Percentiles rank a stretch among this genome's conserved stretches.
These are phyloP conservation scores for Sisymbrium altissimum DNA, from an alignment of 345 rosid genomes.

Conservation along the genomic window DNA sequence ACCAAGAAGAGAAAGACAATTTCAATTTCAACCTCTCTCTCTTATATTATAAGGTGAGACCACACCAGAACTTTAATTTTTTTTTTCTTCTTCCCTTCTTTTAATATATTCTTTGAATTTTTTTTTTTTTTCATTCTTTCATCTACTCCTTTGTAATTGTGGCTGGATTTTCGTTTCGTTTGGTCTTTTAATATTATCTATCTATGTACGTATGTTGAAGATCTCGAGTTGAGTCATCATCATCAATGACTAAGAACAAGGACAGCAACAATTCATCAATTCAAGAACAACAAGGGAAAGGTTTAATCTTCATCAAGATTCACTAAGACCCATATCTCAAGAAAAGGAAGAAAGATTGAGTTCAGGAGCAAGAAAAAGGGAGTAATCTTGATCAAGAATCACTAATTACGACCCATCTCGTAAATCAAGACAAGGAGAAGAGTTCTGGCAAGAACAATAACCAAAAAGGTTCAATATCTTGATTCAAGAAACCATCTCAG, in stretches of 20 bases:
- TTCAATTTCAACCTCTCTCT: constrained; percentile 21
- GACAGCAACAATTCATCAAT: constrained; percentile 7
- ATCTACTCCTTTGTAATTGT: constrained; percentile 23
- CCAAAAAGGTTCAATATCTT: neutral
- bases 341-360: neutral
- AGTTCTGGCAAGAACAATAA: neutral
- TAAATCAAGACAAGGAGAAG: neutral
- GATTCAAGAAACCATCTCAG: neutral
- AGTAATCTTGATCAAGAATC: constrained; percentile 6
- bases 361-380: neutral
- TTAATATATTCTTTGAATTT: constrained; percentile 12
- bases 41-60: constrained; percentile 35
- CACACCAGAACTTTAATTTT: constrained; percentile 34
- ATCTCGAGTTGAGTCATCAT: constrained; percentile 32
- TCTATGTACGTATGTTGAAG: constrained; percentile 30
- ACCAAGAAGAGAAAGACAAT: constrained; percentile 27
- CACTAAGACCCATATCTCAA: constrained; percentile 16
- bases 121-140: constrained; percentile 16
- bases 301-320: constrained; percentile 19
- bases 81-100: constrained; percentile 23
- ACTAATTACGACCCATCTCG: neutral
- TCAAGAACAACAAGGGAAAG: constrained; percentile 21
- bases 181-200: constrained; percentile 25
- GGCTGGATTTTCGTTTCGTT: constrained; percentile 34
- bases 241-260: constrained; percentile 24